Percentiles rank a stretch among this genome's conserved stretches.
These are phyloP conservation scores for Lactarius quietus DNA, from an alignment of 768 basidiomycete species.

Conservation along the genomic window DNA sequence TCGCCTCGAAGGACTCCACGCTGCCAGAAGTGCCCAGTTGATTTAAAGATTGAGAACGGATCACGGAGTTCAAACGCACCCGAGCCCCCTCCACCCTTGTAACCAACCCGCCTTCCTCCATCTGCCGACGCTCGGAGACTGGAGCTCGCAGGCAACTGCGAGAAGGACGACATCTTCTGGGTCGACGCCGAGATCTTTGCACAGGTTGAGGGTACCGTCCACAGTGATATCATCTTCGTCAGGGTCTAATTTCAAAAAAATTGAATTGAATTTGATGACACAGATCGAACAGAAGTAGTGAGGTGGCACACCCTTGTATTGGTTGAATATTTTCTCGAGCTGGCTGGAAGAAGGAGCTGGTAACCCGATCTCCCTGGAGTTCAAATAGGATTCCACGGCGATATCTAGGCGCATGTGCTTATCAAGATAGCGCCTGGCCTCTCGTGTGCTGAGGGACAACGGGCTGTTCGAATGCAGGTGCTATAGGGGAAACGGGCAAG, in stretches of 20 bases:
- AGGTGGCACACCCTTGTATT: conserved; percentile 40
- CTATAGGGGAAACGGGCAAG: background rate
- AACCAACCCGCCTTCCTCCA: conserved; percentile 73
- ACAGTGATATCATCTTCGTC: conserved; percentile 63
- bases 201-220: conserved; percentile 77
- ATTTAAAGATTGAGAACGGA: background rate
- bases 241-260: conserved; percentile 39
- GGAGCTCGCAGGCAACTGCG: conserved; percentile 76
- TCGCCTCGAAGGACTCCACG: conserved; percentile 58
- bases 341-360: conserved; percentile 32
- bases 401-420: conserved; percentile 65
- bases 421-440: conserved; percentile 67
- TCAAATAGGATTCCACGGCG: conserved; percentile 73
- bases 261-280: background rate
- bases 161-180: conserved; percentile 82
- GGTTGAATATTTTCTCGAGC: conserved; percentile 40
- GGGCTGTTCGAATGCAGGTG: background rate
- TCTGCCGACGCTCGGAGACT: conserved; percentile 66
- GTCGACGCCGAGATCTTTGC: conserved; percentile 63
- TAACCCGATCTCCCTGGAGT: conserved; percentile 40
- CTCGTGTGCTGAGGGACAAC: conserved; percentile 35
- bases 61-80: conserved; percentile 43
- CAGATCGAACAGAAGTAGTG: background rate
- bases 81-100: conserved; percentile 73
- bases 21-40: conserved; percentile 35